phyloP scores from a whole-genome alignment of 1,284 basidiomycete genomes.

The Moesziomyces sp. region DNA sequence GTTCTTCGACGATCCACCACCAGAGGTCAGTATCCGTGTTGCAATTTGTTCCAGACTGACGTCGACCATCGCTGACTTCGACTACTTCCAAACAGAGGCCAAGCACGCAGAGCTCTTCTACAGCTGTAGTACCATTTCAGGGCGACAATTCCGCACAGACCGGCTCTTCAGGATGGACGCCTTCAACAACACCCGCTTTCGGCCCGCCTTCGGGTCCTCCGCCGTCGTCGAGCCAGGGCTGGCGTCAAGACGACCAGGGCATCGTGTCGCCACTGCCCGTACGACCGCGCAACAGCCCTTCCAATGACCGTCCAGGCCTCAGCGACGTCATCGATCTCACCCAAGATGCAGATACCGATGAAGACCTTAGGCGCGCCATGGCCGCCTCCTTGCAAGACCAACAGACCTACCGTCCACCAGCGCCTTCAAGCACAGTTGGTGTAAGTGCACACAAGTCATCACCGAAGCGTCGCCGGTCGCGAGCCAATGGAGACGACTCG shows the following conservation, averaged over 20 bases:
- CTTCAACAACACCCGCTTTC: slow-evolving; percentile 11
- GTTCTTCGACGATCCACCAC: slow-evolving; percentile 47
- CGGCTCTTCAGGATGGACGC: slow-evolving; percentile 19
- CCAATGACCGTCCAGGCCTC: not conserved
- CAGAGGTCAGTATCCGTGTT: slow-evolving; percentile 22
- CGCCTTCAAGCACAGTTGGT: slow-evolving; percentile 36
- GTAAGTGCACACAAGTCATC: slow-evolving; percentile 22
- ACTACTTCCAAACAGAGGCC: slow-evolving; percentile 5
- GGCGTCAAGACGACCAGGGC: slow-evolving; percentile 26
- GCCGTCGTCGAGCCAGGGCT: slow-evolving; percentile 8
- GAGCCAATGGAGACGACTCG: not conserved
- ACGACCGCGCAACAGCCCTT: not conserved
- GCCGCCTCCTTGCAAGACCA: slow-evolving; percentile 40
- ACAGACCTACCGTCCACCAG: slow-evolving; percentile 22
- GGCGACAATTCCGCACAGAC: not conserved
- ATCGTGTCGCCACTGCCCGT: not conserved
- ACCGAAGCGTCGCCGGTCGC: not conserved
- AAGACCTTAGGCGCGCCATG: slow-evolving; percentile 44
- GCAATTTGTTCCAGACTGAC: not conserved
- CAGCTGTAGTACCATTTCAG: slow-evolving; percentile 21
- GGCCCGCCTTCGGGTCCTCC: slow-evolving; percentile 25
- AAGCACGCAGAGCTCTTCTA: slow-evolving; percentile 13
- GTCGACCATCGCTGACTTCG: not conserved
- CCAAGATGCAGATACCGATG: slow-evolving; percentile 35
- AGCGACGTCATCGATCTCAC: slow-evolving; percentile 44